Evolutionary conservation across 176 grass and related monocot species (phyloP), one percentile per base, ranked within the genome.

Genomic region (Phoenix roebelenii): DNA sequence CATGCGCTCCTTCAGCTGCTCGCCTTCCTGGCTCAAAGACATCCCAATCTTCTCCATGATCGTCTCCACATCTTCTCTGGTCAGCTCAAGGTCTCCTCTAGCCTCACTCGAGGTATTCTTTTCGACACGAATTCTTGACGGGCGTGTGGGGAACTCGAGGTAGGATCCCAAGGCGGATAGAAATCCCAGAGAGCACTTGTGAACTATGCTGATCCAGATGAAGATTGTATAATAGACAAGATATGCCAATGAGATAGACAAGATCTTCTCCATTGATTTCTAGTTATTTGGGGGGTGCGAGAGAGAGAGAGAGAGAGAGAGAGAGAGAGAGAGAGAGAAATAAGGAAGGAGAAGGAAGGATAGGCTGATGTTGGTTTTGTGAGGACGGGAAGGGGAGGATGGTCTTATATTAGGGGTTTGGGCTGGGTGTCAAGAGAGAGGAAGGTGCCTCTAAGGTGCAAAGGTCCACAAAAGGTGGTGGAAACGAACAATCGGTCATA

Each of bases 21-120:
- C 58, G 16, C 15, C 25, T 44, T 78, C 61, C 29, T 57, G 66
- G 50, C 77, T 59, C 51, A 65, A 55, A 70, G 64, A 0, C 74
- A 82, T 5, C 55, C 69, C 3, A 54, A 69, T 53, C 55, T 82
- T 77, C 55, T 77, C 7, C 44, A 79, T 73, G 65, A 74, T 29
- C 50, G 49, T 50, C 7, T 78, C 26, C 55, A 86, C 60, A 17
- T 78, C 70, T 29, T 67, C 74, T 61, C 56, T 71, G 50, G 74
- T 22, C 60, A 75, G 14, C 25, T 30, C 58, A 32, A 35, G 24
- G 17, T 35, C 58, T n/a, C 26, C 25, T 39, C 2, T 18, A 7
- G 25, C 16, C 16, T 35, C 30, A 3, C 58, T 60, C 1, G 28
- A 32, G 25, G 17, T 9, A 1, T 39, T 39, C 25, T 25, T 60